Percentiles rank a stretch among this genome's conserved stretches.
Conservation (phyloP, 805 yeast genomes). For the Schwanniomyces polymorphus region DNA sequence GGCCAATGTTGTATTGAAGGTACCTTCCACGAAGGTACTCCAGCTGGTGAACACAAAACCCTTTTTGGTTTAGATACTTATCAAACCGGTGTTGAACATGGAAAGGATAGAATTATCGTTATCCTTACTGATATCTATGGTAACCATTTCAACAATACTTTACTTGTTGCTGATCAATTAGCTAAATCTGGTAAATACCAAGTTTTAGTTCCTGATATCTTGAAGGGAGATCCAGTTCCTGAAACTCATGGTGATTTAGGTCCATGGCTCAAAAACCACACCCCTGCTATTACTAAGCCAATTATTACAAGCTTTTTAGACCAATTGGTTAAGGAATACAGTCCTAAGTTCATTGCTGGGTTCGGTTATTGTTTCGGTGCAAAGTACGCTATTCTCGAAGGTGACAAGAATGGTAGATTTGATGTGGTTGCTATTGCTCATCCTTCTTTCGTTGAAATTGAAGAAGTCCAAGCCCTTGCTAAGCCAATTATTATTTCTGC, state of each 20-base stretch:
- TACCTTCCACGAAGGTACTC: constrained; percentile 49
- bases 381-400: constrained; percentile 58
- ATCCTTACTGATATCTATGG: constrained; percentile 75
- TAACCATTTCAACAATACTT: constrained; percentile 51
- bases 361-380: constrained; percentile 90
- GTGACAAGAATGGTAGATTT: constrained; percentile 32
- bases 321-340: constrained; percentile 39
- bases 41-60: constrained; percentile 43
- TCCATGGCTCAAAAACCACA: constrained; percentile 59
- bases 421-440: constrained; percentile 73
- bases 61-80: constrained; percentile 43
- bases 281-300: constrained; percentile 45
- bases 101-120: constrained; percentile 51
- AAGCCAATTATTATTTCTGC: constrained; percentile 68
- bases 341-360: constrained; percentile 52
- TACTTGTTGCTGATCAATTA: constrained; percentile 65
- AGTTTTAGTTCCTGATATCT: constrained; percentile 76
- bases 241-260: constrained; percentile 12
- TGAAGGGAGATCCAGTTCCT: constrained; percentile 46
- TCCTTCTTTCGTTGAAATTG: constrained; percentile 71
- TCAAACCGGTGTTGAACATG: constrained; percentile 24
- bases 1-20: constrained; percentile 47
- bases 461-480: constrained; percentile 58
- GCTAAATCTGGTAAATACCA: constrained; percentile 58
- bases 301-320: constrained; percentile 50